Evolutionary conservation across 768 basidiomycete species (phyloP).

Genomic region (Filobasidium wieringae): DNA sequence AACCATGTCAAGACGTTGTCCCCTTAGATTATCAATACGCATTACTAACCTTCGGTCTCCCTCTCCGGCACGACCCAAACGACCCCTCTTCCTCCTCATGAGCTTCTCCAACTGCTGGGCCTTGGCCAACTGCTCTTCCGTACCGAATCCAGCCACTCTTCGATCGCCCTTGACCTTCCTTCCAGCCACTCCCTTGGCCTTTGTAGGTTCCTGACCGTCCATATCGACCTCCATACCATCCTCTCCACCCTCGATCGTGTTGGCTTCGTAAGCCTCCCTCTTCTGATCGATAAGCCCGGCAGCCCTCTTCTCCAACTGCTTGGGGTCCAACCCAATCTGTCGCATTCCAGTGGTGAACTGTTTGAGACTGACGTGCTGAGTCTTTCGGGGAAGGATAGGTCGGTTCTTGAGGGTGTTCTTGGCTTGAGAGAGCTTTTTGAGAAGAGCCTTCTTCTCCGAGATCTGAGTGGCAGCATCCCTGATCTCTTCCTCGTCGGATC

Average conservation of each 20-base stretch:
- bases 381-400: constrained; percentile 59
- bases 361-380: constrained; percentile 53
- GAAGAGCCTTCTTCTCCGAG: constrained; percentile 53
- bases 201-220: constrained; percentile 18
- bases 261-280: constrained; percentile 45
- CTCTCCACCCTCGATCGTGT: constrained; percentile 39
- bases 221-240: constrained; percentile 53
- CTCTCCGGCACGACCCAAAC: neutral
- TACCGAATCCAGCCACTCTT: constrained; percentile 65
- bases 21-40: no score
- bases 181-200: neutral
- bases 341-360: constrained; percentile 72
- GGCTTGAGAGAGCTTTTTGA: constrained; percentile 49
- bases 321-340: constrained; percentile 81
- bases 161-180: constrained; percentile 44
- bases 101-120: neutral
- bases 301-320: constrained; percentile 77
- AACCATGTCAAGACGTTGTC: no score
- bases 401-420: constrained; percentile 83
- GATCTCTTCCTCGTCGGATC: constrained; percentile 55
- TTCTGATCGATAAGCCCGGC: constrained; percentile 49
- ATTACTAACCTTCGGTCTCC: no score
- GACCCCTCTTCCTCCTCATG: neutral
- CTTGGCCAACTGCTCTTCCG: constrained; percentile 44
- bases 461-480: constrained; percentile 55